These are phyloP conservation scores for Copromyces sp. DNA, from an alignment of 495 filamentous ascomycete genomes.

Conservation along the genomic window DNA sequence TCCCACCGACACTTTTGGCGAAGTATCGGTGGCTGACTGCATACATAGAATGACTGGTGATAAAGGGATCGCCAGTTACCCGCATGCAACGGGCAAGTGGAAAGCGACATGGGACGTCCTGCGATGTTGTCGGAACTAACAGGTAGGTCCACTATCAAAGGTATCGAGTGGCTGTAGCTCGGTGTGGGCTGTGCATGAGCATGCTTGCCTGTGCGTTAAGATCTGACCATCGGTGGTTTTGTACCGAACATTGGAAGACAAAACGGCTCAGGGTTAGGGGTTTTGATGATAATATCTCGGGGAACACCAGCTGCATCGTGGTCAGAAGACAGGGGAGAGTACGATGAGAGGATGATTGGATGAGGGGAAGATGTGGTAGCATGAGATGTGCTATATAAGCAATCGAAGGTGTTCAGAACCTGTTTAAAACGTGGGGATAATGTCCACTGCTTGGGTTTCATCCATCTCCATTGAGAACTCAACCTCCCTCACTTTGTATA, in stretches of 20 bases:
- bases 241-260: not conserved
- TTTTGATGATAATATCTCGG: not conserved
- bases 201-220: not conserved
- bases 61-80: not conserved
- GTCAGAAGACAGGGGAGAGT: not conserved
- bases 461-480: not conserved
- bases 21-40: not conserved
- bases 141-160: not conserved
- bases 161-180: not conserved
- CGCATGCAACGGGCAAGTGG: not conserved
- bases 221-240: not conserved
- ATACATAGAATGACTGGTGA: not conserved
- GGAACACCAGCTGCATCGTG: not conserved
- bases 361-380: not conserved
- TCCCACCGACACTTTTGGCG: too few species aligned
- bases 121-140: not conserved
- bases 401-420: not conserved
- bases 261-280: not conserved
- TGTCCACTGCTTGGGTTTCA: not conserved
- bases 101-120: not conserved
- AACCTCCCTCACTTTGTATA: not conserved
- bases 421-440: not conserved
- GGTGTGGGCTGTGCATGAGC: not conserved
- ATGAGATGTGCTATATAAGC: not conserved
- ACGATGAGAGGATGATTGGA: not conserved